Percentiles rank a stretch among this genome's conserved stretches.
phyloP scores from a whole-genome alignment of 73 alveolate species.

The Strombidium stylifer region DNA sequence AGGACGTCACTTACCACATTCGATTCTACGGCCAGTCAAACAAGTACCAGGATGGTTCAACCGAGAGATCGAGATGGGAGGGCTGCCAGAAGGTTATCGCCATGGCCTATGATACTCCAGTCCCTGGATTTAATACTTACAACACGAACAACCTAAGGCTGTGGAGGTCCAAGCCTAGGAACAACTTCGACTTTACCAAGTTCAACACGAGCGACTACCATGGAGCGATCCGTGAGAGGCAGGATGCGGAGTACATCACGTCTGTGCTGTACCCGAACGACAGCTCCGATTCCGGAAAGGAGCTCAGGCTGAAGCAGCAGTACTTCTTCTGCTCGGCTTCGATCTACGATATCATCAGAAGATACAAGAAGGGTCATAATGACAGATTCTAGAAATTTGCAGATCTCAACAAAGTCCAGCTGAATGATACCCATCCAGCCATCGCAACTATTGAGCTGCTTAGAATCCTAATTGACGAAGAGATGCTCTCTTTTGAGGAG shows the following conservation, averaged over 20 bases:
- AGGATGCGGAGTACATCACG: slow-evolving; percentile 96
- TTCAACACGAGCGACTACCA: slow-evolving; percentile 89
- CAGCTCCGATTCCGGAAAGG: slow-evolving; percentile 92
- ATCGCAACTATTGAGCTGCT: slow-evolving; percentile 82
- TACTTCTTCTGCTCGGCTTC: slow-evolving; percentile 99
- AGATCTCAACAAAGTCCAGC: slow-evolving; percentile 66
- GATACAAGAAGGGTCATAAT: slow-evolving; percentile 67
- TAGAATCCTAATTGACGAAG: slow-evolving; percentile 79
- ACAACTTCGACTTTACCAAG: slow-evolving; percentile 88
- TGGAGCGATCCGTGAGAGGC: slow-evolving; percentile 86
- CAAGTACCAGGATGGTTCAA: slow-evolving; percentile 75
- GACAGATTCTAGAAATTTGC: slow-evolving; percentile 77
- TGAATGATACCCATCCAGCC: slow-evolving; percentile 95
- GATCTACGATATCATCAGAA: slow-evolving; percentile 77
- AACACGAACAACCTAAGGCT: slow-evolving; percentile 96
- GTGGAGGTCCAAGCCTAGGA: slow-evolving; percentile 91
- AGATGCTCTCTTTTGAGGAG: slow-evolving; percentile 70
- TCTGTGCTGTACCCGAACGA: slow-evolving; percentile 99
- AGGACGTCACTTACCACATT: slow-evolving; percentile 91
- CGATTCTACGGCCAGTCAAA: slow-evolving; percentile 92
- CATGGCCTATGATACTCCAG: slow-evolving; percentile 99
- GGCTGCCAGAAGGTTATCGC: slow-evolving; percentile 98
- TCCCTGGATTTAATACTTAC: slow-evolving; percentile 98
- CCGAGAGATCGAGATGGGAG: slow-evolving; percentile 85
- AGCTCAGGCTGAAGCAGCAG: slow-evolving; percentile 97